Evolutionary conservation across 1,284 basidiomycete species (phyloP), one percentile per base, ranked within the genome.

Genomic region (Ustilago xerochloae): DNA sequence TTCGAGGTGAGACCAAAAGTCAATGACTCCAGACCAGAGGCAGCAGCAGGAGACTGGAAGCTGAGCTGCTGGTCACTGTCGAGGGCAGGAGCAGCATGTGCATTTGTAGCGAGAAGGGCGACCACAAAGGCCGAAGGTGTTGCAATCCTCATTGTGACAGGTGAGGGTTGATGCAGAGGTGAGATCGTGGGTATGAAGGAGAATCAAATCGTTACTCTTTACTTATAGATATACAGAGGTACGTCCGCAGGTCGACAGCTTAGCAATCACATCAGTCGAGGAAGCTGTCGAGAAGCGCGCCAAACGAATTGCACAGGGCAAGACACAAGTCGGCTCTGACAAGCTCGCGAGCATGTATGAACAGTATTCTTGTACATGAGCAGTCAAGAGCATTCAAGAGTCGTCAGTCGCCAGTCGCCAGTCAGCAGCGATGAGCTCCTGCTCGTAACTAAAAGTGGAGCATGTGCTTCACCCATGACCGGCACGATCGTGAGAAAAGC

Each of bases 1-100:
- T 63, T 69, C 35, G 56, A 52, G 12, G 52, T 52, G n/a, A 69
- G 61, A 13, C 66, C 53, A 29, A 69, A 48, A 1, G 58, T 62
- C 41, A 67, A 35, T 4, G 58, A 36, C 38, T 62, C 64, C 22
- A 68, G 28, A 28, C 60, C 65, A 33, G 60, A 63, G 20, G 59
- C 48, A 22, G 59, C 48, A 22, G 49, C 50, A 2, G 59, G 16
- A 2, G 49, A 54, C 18, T 51, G 46, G 35, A 59, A 53, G 35
- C 43, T 35, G 26, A 69, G 60, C 57, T 66, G 52, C 29, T 69
- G 55, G 32, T 59, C 49, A 16, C 6, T 33, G 41, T 63, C 61
- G 29, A 61, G 12, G 22, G 68, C 62, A 20, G 68, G 68, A 30
- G 68, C 68, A 18, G 62, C 68, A 1, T 39, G 49, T 0, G 29